Percentiles rank a stretch among this genome's conserved stretches.
Evolutionary conservation across 257 asterid species (phyloP).

Genomic region (Solanum pinnatisectum): DNA sequence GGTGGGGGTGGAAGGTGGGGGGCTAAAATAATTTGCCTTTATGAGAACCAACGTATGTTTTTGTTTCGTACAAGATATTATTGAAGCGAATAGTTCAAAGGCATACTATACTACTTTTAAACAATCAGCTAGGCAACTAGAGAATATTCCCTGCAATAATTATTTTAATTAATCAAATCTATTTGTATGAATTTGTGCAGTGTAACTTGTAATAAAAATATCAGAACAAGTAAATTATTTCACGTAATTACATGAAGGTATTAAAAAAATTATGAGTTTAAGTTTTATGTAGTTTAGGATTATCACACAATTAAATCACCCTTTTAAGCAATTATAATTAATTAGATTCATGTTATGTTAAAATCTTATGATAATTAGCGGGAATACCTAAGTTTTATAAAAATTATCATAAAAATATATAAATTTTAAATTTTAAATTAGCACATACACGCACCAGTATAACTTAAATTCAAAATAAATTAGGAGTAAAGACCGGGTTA

Average conservation of each 20-base stretch:
- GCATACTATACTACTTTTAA: not conserved
- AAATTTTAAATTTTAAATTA: not conserved
- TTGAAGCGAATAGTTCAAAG: not conserved
- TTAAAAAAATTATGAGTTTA: not conserved
- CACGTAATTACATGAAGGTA: not conserved
- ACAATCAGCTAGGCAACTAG: not conserved
- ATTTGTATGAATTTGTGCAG: not conserved
- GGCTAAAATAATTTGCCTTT: not conserved
- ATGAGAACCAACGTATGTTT: not conserved
- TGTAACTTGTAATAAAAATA: not conserved
- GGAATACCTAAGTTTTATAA: not conserved
- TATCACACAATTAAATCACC: not conserved
- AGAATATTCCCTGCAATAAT: not conserved
- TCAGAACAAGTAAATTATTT: not conserved
- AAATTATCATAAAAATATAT: not conserved
- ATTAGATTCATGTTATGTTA: not conserved
- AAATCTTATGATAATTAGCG: not conserved
- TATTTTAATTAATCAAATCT: not conserved
- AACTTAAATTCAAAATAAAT: not conserved
- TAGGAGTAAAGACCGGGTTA: not conserved
- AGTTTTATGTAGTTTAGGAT: not conserved
- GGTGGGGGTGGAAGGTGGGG: not conserved
- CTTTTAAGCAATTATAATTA: not conserved
- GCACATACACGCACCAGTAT: not conserved
- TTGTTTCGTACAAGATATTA: not conserved